Evolutionary conservation across 1,284 basidiomycete species (phyloP).

Genomic region (Moesziomyces parantarcticus): DNA sequence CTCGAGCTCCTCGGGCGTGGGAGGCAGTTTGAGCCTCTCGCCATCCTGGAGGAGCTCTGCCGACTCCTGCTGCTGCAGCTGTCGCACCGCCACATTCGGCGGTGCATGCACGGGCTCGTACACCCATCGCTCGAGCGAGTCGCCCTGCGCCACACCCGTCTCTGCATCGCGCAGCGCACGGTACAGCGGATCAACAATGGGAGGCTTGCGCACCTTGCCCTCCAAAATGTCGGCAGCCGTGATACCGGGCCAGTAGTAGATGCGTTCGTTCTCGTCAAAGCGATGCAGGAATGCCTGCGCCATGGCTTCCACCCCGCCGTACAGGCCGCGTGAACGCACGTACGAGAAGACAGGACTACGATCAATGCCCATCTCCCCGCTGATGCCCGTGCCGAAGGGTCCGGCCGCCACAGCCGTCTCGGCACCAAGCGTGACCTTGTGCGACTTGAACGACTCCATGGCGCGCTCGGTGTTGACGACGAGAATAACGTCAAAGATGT

Average conservation of each 20-base stretch:
- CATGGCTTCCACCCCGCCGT: constrained; percentile 65
- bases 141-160: constrained; percentile 70
- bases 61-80: constrained; percentile 30
- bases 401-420: constrained; percentile 72
- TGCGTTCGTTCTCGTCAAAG: constrained; percentile 65
- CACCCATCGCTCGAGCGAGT: constrained; percentile 59
- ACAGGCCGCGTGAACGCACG: constrained; percentile 64
- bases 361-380: constrained; percentile 70
- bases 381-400: constrained; percentile 71
- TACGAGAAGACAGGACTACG: constrained; percentile 65
- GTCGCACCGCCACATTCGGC: constrained; percentile 28
- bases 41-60: constrained; percentile 58
- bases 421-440: constrained; percentile 71
- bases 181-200: constrained; percentile 69
- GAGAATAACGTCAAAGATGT: constrained; percentile 65
- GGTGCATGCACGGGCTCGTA: constrained; percentile 47
- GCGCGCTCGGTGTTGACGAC: constrained; percentile 71
- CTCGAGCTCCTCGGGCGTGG: constrained; percentile 64
- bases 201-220: constrained; percentile 68
- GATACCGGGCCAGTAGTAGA: constrained; percentile 66
- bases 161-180: constrained; percentile 71
- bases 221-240: constrained; percentile 59
- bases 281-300: constrained; percentile 59
- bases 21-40: constrained; percentile 60
- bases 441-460: constrained; percentile 71